Percentiles rank a stretch among this genome's conserved stretches.
phyloP scores from a whole-genome alignment of 805 yeast species.

The Candida qinlingensis region DNA sequence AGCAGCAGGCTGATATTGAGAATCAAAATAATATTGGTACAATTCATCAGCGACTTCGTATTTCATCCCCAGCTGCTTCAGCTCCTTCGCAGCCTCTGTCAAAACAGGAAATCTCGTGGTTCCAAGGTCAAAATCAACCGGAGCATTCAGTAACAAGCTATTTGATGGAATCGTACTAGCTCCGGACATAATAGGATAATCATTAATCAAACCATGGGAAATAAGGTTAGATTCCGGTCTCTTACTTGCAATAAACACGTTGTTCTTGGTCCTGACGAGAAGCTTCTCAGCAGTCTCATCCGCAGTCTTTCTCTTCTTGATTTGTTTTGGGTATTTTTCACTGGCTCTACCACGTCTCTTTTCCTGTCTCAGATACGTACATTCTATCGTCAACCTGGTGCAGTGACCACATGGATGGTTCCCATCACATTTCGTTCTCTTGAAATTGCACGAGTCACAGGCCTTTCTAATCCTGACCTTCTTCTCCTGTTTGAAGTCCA shows the following conservation, averaged over 20 bases:
- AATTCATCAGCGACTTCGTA: slow-evolving; percentile 21
- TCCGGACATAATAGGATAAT: background rate
- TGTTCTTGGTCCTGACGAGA: background rate
- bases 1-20: slow-evolving; percentile 13
- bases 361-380: slow-evolving; percentile 39
- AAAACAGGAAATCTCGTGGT: slow-evolving; percentile 13
- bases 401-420: slow-evolving; percentile 41
- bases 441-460: slow-evolving; percentile 42
- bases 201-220: background rate
- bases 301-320: slow-evolving; percentile 21
- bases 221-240: slow-evolving; percentile 5
- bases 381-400: slow-evolving; percentile 24
- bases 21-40: slow-evolving; percentile 18
- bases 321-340: slow-evolving; percentile 34
- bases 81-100: slow-evolving; percentile 6
- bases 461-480: slow-evolving; percentile 31
- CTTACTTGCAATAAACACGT: background rate
- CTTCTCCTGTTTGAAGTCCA: slow-evolving; percentile 3
- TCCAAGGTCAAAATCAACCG: slow-evolving; percentile 8
- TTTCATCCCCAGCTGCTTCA: slow-evolving; percentile 15
- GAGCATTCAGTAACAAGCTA: background rate
- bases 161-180: slow-evolving; percentile 5
- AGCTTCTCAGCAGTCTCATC: background rate
- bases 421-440: slow-evolving; percentile 45
- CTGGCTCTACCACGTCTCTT: slow-evolving; percentile 44